Evolutionary conservation across 352 stramenopile genomes (phyloP), one percentile per base, ranked within the genome.

Genomic region (Phytophthora pseudosyringae): DNA sequence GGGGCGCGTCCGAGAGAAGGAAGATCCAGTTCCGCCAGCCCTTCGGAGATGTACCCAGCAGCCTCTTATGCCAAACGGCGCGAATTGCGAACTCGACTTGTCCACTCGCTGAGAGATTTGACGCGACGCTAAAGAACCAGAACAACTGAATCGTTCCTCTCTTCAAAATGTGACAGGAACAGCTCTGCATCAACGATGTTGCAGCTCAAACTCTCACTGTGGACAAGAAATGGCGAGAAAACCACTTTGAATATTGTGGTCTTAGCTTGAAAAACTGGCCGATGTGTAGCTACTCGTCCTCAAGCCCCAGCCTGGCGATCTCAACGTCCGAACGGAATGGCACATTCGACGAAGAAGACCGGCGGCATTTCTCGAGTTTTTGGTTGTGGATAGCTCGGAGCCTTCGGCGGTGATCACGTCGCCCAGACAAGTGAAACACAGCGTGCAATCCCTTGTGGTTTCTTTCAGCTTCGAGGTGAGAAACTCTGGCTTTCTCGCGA

Each of bases 401-500:
- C 25, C 45, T 49, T 57, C 56, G 9, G 45, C 35, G 25, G 35
- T 64, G 33, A 64, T 57, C 26, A 48, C 38, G 16, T 38, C 45
- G 16, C 38, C 49, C 16, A 64, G 16, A 36, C 56, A 64, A 33
- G 56, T 26, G 6, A 63, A 56, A 41, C 56, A 64, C 13, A 64
- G 35, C 0, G 56, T 64, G 11, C 43, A 28, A 11, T 57, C 45
- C 8, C 26, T 64, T 15, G 35, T 64, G 7, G 44, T 57, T 26
- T 56, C 56, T 8, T 64, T 47, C 4, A 64, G 10, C 5, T 40
- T 49, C 12, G 56, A 64, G 13, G 48, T 57, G 26, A 64, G 31
- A 15, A 64, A 64, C 16, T 64, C 57, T 1, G 56, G 44, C 12
- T 64, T 64, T 25, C 57, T 64, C 0, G 43, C 56, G 56, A 64